phyloP scores from a whole-genome alignment of 2,329 filamentous ascomycete species.

The Arthrobotrys conoides region DNA sequence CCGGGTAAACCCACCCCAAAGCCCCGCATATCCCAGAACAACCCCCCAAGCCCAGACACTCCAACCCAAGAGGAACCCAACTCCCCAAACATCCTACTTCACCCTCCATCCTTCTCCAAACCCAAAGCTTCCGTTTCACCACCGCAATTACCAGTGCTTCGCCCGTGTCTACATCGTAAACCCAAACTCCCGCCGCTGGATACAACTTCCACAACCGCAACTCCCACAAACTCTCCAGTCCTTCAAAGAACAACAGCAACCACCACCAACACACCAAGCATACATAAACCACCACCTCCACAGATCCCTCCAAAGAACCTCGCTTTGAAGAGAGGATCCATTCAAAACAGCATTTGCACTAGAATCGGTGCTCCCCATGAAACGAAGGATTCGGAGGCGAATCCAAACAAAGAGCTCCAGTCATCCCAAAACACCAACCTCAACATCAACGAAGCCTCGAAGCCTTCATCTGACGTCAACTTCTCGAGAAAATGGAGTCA shows the following conservation, averaged over 20 bases:
- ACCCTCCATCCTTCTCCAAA: background rate
- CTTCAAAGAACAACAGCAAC: background rate
- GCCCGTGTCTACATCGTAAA: constrained; percentile 14
- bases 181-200: constrained; percentile 20
- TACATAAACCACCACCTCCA: background rate
- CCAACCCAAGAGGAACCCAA: background rate
- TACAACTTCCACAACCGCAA: background rate
- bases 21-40: background rate
- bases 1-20: background rate
- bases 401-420: background rate
- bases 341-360: background rate
- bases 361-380: background rate
- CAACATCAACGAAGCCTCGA: background rate
- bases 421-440: background rate
- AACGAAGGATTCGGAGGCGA: constrained; percentile 9
- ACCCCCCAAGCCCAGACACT: background rate
- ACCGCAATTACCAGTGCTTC: background rate
- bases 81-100: background rate
- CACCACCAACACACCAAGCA: background rate
- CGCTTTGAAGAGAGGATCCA: constrained; percentile 1
- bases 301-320: background rate
- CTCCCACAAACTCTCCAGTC: constrained; percentile 18
- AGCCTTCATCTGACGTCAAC: background rate
- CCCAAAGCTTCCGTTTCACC: background rate
- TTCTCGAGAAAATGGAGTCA: background rate